These are phyloP conservation scores for Zea luxurians DNA, from an alignment of 176 grass and related monocot genomes.

Conservation along the genomic window DNA sequence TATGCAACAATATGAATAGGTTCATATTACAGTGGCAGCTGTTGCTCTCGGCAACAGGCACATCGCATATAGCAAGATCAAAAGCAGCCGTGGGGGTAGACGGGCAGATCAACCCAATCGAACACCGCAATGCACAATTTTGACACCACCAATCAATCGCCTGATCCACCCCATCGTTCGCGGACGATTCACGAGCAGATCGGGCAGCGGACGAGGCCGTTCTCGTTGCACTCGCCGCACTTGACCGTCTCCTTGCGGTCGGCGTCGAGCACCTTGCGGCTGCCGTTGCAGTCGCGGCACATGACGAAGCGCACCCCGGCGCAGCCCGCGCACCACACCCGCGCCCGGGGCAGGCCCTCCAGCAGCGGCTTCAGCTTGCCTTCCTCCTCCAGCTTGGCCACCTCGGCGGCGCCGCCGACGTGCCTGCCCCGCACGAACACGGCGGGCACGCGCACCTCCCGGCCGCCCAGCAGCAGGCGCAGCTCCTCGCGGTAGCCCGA, in stretches of 20 bases:
- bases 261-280: constrained; percentile 87
- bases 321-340: constrained; percentile 78
- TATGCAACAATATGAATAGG: constrained; percentile 35
- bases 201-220: constrained; percentile 87
- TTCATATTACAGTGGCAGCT: constrained; percentile 34
- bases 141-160: not conserved
- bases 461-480: constrained; percentile 60
- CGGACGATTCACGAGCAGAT: constrained; percentile 64
- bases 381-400: constrained; percentile 80
- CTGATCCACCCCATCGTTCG: not conserved
- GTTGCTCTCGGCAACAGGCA: constrained; percentile 49
- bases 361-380: constrained; percentile 68
- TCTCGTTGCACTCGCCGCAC: constrained; percentile 91
- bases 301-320: constrained; percentile 85
- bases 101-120: constrained; percentile 58
- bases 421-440: constrained; percentile 75
- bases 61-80: constrained; percentile 12
- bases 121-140: constrained; percentile 25
- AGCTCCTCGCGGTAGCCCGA: constrained; percentile 93
- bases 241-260: constrained; percentile 54
- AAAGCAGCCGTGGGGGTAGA: constrained; percentile 45
- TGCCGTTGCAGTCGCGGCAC: constrained; percentile 93
- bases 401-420: constrained; percentile 71
- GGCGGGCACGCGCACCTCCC: constrained; percentile 68
- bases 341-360: constrained; percentile 69